These are phyloP conservation scores for Diutina rugosa DNA, from an alignment of 1,139 yeast species.

Conservation along the genomic window DNA sequence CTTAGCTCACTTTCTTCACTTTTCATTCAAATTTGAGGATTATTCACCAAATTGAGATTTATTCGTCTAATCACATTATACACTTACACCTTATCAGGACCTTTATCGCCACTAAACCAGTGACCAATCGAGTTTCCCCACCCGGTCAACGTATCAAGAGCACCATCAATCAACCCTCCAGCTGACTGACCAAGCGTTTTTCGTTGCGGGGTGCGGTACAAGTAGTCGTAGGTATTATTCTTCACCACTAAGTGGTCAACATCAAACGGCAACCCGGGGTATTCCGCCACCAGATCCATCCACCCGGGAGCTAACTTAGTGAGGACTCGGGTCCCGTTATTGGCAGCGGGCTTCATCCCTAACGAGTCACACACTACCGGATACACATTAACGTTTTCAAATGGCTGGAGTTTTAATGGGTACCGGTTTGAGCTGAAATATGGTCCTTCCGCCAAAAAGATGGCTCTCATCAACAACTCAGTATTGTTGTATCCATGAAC, in stretches of 20 bases:
- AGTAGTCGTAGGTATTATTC: slow-evolving; percentile 39
- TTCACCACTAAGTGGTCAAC: slow-evolving; percentile 31
- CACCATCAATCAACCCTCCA: not conserved
- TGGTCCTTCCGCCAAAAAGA: slow-evolving; percentile 76
- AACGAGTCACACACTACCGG: slow-evolving; percentile 62
- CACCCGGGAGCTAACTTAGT: slow-evolving; percentile 31
- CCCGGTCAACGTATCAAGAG: not conserved
- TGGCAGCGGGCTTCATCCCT: slow-evolving; percentile 40
- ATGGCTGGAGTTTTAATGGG: slow-evolving; percentile 37
- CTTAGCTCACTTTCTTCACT: too few species aligned
- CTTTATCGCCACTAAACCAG: not conserved
- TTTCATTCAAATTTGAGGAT: not conserved
- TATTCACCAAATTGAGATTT: not conserved
- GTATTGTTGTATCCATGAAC: slow-evolving; percentile 78
- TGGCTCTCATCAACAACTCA: slow-evolving; percentile 69
- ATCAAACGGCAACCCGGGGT: slow-evolving; percentile 47
- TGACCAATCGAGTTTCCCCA: not conserved
- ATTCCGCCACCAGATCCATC: slow-evolving; percentile 33
- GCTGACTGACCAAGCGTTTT: slow-evolving; percentile 2
- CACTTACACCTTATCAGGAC: not conserved
- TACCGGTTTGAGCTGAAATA: slow-evolving; percentile 29
- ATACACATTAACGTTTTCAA: slow-evolving; percentile 62
- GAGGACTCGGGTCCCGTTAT: slow-evolving; percentile 38
- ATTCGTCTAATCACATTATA: not conserved
- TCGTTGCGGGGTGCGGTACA: slow-evolving; percentile 20